phyloP scores from a whole-genome alignment of 192 early-diverging fungal genomes.

The Coemansia sp. region DNA sequence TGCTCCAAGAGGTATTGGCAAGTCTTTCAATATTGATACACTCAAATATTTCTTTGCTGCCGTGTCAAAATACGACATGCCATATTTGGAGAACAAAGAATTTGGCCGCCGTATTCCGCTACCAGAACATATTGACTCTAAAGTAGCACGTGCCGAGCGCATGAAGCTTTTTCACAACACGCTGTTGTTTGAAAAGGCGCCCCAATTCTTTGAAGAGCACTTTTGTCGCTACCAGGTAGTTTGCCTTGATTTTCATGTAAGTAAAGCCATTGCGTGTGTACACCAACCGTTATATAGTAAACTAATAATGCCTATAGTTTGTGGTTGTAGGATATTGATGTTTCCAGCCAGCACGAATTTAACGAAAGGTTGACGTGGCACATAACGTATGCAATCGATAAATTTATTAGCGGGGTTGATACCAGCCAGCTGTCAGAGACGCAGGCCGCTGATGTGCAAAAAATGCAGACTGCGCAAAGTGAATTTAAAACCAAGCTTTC shows the following conservation, averaged over 20 bases:
- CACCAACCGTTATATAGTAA: neutral
- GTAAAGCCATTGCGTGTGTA: neutral
- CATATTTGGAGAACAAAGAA: too few relatives aligned
- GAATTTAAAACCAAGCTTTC: neutral
- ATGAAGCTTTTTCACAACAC: constrained; percentile 4
- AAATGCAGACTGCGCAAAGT: neutral
- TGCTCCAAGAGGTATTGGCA: constrained; percentile 6
- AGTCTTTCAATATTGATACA: neutral
- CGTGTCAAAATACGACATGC: constrained; percentile 4
- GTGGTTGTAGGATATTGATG: neutral
- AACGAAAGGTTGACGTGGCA: neutral
- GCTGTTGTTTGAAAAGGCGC: neutral
- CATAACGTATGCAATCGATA: neutral
- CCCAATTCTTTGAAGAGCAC: neutral
- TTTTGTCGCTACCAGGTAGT: constrained; percentile 5
- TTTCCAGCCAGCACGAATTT: neutral
- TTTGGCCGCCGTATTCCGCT: neutral
- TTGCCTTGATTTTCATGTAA: neutral
- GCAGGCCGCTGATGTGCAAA: neutral
- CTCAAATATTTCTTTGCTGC: constrained; percentile 3
- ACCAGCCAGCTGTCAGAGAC: neutral
- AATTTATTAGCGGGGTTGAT: neutral
- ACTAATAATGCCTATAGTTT: neutral
- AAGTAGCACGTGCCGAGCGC: neutral
- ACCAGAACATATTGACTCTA: neutral